Conservation (phyloP, 2,329 filamentous ascomycete species). For the Sphaceloma murrayae region DNA sequence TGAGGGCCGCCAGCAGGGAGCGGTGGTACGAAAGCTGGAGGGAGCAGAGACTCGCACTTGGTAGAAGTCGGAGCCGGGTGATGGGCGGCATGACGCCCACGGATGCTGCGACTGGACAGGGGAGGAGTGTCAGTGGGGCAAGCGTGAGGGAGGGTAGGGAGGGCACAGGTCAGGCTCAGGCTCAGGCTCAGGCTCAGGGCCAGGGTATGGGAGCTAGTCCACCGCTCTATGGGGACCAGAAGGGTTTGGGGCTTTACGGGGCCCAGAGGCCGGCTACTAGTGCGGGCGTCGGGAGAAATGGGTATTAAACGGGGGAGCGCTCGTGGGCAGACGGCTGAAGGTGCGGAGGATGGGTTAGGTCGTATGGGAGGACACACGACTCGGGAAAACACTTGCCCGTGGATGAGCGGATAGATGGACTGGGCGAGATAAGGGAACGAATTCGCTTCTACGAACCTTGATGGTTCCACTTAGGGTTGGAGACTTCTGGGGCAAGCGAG, state of each 20-base stretch:
- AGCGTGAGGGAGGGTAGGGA: background rate
- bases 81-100: constrained; percentile 30
- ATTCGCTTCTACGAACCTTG: no score
- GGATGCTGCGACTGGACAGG: constrained; percentile 27
- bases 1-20: constrained; percentile 82
- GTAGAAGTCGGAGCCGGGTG: constrained; percentile 24
- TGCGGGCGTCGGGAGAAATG: background rate
- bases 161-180: background rate
- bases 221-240: no score
- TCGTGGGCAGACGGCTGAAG: background rate
- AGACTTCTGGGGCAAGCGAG: no score
- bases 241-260: background rate
- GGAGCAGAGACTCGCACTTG: constrained; percentile 44
- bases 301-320: background rate
- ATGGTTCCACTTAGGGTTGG: no score
- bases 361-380: no score
- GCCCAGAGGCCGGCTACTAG: constrained; percentile 6
- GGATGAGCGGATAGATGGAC: no score
- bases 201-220: background rate
- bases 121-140: constrained; percentile 14
- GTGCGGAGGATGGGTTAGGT: background rate
- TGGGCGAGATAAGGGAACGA: no score
- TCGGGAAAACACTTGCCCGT: no score
- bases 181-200: background rate
- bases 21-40: constrained; percentile 96